These are phyloP conservation scores for Cystobasidium slooffiae DNA, from an alignment of 1,284 basidiomycete species.

Conservation along the genomic window DNA sequence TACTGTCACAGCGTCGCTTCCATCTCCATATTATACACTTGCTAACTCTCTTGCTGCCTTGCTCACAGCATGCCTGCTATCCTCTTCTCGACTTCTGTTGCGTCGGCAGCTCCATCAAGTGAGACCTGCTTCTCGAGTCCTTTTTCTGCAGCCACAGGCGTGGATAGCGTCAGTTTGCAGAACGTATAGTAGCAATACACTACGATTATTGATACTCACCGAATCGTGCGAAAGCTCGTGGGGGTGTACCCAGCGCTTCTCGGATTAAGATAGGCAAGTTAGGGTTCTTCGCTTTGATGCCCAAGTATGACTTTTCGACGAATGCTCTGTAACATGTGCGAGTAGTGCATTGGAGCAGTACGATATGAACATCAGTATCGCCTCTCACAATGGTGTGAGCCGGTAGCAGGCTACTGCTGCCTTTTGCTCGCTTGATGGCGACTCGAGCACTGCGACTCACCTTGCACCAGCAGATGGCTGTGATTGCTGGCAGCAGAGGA, in stretches of 20 bases:
- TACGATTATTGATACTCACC: slow-evolving; percentile 65
- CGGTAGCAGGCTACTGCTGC: no score
- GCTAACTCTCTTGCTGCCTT: background rate
- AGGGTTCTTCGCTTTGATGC: slow-evolving; percentile 84
- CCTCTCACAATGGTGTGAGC: no score
- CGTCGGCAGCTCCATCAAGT: slow-evolving; percentile 71
- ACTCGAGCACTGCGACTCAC: slow-evolving; percentile 60
- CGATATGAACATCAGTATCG: no score
- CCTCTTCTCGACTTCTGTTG: slow-evolving; percentile 71
- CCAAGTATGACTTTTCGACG: slow-evolving; percentile 76
- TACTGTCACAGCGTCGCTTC: background rate
- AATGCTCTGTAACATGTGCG: slow-evolving; percentile 59
- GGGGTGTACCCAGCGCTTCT: slow-evolving; percentile 85
- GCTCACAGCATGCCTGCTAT: slow-evolving; percentile 66
- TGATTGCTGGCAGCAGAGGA: slow-evolving; percentile 82
- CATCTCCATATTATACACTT: background rate
- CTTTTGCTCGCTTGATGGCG: no score
- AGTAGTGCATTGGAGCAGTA: background rate
- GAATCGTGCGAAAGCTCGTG: slow-evolving; percentile 85
- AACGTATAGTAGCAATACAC: background rate
- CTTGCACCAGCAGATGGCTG: slow-evolving; percentile 78
- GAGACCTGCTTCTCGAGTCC: slow-evolving; percentile 79
- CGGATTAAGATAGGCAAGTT: slow-evolving; percentile 86
- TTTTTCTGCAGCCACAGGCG: slow-evolving; percentile 62
- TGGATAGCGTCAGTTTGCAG: background rate